A percentile compares a stretch with the other conserved stretches of the same genome.
phyloP scores from a whole-genome alignment of 2,329 filamentous ascomycete species.

The Verticillium klebahnii region DNA sequence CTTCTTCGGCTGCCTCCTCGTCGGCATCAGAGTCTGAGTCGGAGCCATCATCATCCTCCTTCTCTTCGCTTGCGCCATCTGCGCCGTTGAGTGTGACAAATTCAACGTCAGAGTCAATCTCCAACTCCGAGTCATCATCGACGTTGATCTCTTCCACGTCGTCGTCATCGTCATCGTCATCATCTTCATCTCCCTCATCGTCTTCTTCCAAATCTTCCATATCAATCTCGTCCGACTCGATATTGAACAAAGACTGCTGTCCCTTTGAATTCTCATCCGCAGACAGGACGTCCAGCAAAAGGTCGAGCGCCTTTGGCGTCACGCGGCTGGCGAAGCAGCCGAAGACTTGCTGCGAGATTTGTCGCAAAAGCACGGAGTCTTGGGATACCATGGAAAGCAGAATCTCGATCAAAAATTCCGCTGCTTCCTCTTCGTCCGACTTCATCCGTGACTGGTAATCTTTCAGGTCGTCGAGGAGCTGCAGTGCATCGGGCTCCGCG shows the following conservation, averaged over 20 bases:
- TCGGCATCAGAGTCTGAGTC: constrained; percentile 35
- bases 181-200: constrained; percentile 30
- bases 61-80: constrained; percentile 36
- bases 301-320: constrained; percentile 65
- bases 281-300: constrained; percentile 62
- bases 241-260: constrained; percentile 79
- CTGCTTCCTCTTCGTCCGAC: constrained; percentile 47
- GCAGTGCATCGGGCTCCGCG: constrained; percentile 79
- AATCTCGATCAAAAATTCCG: constrained; percentile 79
- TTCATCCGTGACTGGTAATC: constrained; percentile 67
- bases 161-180: constrained; percentile 30
- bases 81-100: constrained; percentile 37
- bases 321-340: constrained; percentile 73
- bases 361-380: constrained; percentile 77
- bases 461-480: constrained; percentile 76
- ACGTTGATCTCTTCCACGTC: constrained; percentile 26
- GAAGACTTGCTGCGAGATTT: constrained; percentile 85
- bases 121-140: constrained; percentile 36
- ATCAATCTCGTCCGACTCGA: constrained; percentile 56
- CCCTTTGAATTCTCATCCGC: constrained; percentile 79
- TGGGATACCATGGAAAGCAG: constrained; percentile 85
- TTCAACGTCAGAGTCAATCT: constrained; percentile 46
- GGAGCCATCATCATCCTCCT: constrained; percentile 40
- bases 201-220: constrained; percentile 36
- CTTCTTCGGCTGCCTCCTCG: constrained; percentile 34